Conservation (phyloP, 2,329 filamentous ascomycete species). For the Arthrobotrys iridis region DNA sequence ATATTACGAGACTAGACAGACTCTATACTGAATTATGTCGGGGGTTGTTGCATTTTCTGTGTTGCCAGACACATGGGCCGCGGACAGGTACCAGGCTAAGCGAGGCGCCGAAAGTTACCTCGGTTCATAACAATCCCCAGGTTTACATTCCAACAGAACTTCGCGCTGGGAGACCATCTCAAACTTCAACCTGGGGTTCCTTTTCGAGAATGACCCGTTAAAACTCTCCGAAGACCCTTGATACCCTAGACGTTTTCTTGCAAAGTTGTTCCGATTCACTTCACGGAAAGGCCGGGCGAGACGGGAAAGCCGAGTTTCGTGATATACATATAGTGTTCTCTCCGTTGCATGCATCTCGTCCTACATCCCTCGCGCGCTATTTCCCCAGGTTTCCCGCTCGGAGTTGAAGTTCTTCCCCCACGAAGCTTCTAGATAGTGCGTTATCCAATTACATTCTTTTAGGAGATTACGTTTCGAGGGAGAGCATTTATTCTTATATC, state of each 20-base stretch:
- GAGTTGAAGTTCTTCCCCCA: too few relatives aligned
- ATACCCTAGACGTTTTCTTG: background rate
- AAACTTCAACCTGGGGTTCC: background rate
- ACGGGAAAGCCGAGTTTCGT: slow-evolving; percentile 19
- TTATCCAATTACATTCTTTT: too few relatives aligned
- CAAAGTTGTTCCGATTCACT: background rate
- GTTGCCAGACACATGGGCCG: slow-evolving; percentile 22
- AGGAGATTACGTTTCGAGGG: too few relatives aligned
- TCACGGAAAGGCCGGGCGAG: slow-evolving; percentile 21
- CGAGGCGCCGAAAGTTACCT: slow-evolving; percentile 49
- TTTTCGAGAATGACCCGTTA: slow-evolving; percentile 23
- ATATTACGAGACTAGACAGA: too few relatives aligned
- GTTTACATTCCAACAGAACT: background rate
- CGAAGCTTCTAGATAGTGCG: too few relatives aligned
- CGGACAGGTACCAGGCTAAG: slow-evolving; percentile 17
- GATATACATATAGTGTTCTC: background rate
- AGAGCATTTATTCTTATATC: too few relatives aligned
- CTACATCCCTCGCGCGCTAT: background rate
- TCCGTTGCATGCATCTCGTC: background rate
- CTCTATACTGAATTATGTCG: too few relatives aligned
- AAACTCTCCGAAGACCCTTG: slow-evolving; percentile 35
- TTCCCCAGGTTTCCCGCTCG: background rate
- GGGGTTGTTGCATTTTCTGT: slow-evolving; percentile 6
- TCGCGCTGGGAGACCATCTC: background rate
- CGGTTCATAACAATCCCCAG: slow-evolving; percentile 27